Evolutionary conservation across 129 eudicot species (phyloP), one percentile per base, ranked within the genome.

Genomic region (Erigeron canadensis): DNA sequence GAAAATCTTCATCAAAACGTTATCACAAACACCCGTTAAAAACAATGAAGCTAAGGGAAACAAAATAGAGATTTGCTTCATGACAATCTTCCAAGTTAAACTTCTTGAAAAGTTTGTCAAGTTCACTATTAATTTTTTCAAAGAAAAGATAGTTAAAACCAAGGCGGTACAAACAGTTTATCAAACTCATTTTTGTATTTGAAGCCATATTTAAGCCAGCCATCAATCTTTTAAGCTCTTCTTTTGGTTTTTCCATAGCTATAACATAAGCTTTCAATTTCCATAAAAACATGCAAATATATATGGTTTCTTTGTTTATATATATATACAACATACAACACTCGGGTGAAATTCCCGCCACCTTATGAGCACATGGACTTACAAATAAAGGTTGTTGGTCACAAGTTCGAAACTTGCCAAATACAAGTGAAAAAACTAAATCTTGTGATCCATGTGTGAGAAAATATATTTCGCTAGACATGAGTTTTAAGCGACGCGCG

Each of bases 171-270:
- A 58, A 15, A 4, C 6, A 58, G 22, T 58, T 19, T 6, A 58
- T 58, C 6, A 58, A 58, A 6, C 40, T 28, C 37, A 58, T 1
- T 22, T 58, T 58, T 39, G 21, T 8, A 58, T 58, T 58, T 10
- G 40, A 8, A 10, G 21, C 63, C 10, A 58, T 23, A 8, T 15
- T 22, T 8, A n/a, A 39, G 22, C 22, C 15, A 7, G 22, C 23
- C 13, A 58, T 58, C 41, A 58, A 21, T 28, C 15, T 58, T 22
- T 39, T 58, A 15, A 58, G 6, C 1, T 58, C 37, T 12, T 58
- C 41, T 39, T 58, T 58, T 5, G 63, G 63, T 39, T 58, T 10
- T 39, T 58, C 63, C 54, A 58, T 58, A 10, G 63, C 63, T 21
- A 7, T 58, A 28, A 3, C 63, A 58, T 58, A 58, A 19, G 39